These are phyloP conservation scores for Xylariaceae sp. DNA, from an alignment of 2,329 filamentous ascomycete genomes.

Conservation along the genomic window DNA sequence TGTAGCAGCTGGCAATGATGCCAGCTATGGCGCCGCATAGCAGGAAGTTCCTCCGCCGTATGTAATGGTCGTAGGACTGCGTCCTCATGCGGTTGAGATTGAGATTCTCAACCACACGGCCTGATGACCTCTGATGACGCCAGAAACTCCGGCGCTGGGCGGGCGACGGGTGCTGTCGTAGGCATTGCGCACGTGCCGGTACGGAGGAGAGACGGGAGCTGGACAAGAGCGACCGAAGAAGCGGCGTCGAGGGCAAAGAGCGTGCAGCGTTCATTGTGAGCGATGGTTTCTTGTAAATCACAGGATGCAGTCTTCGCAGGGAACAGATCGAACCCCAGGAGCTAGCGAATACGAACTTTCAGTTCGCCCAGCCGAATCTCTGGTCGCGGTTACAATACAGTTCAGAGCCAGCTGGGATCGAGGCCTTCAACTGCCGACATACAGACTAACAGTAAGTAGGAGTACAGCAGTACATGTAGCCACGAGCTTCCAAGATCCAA, in stretches of 20 bases:
- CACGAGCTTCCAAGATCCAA: too few species aligned
- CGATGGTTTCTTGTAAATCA: not conserved
- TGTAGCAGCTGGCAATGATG: slow-evolving; percentile 45
- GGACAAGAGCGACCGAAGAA: slow-evolving; percentile 10
- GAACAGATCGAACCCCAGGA: not conserved
- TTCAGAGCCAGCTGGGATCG: too few species aligned
- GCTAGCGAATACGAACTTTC: not conserved
- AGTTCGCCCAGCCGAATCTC: too few species aligned
- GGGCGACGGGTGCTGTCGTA: slow-evolving; percentile 3
- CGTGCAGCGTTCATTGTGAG: slow-evolving; percentile 9
- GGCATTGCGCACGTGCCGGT: slow-evolving; percentile 5
- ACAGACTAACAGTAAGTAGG: too few species aligned
- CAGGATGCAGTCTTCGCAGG: not conserved
- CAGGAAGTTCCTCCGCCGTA: slow-evolving; percentile 47
- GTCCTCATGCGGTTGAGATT: slow-evolving; percentile 45
- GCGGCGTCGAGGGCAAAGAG: slow-evolving; percentile 9
- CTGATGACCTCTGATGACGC: not conserved
- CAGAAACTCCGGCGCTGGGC: slow-evolving; percentile 13
- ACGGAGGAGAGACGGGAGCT: slow-evolving; percentile 5
- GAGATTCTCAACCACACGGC: slow-evolving; percentile 41
- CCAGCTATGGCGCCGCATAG: slow-evolving; percentile 46
- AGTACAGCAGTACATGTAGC: too few species aligned
- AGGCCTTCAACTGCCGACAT: too few species aligned
- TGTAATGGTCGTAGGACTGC: slow-evolving; percentile 44
- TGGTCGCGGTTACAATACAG: too few species aligned